Base-by-base conservation (phyloP, 2,329 filamentous ascomycete genomes). In the Diaporthe vexans region DNA sequence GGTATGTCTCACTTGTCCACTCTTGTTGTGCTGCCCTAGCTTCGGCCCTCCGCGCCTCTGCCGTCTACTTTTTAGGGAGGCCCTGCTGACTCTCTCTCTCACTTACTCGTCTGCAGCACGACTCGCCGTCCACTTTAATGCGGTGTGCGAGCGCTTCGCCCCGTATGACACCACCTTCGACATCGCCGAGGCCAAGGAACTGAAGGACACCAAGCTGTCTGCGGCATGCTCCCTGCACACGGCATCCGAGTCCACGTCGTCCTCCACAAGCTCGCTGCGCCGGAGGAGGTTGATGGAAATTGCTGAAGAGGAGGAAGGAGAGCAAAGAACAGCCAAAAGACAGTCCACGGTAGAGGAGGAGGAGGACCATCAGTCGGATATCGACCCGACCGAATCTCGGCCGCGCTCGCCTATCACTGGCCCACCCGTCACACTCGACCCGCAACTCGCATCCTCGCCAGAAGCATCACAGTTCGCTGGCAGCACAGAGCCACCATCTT, bases 141-240 rank as follows among this genome's bases (percentile, higher is more conserved):
- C 91, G 71, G 83, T 94, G 51, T 91, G 90, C 81, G 92, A 94
- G 78, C 87, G 87, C 71, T 97, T 98, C 83, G 91, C 93, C 46
- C 96, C 95, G 0, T 94, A 97, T 85, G 95, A 98, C 83, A 94
- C 94, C 43, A 90, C 93, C 48, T 94, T 98, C 81, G 90, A 94
- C 74, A 94, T 98, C 72, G 86, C 92, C 67, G 86, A 89, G 19
- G 88, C 94, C 52, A 92, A 93, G 78, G 95, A 97, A 74, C 89
- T 99, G 74, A 95, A 93, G 81, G 97, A 99, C 82, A 93, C 94
- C 75, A 94, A 94, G 77, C 89, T 99, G 71, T 96, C 95, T 13
- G 92, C 95, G 43, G 94, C 94, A 71, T 98, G 95, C 84, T 95
- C 95, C 57, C 87, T 98, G 71, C 95, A 98, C 84, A 94, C 95